phyloP scores from a whole-genome alignment of 495 filamentous ascomycete species.

The Lepraria neglecta region DNA sequence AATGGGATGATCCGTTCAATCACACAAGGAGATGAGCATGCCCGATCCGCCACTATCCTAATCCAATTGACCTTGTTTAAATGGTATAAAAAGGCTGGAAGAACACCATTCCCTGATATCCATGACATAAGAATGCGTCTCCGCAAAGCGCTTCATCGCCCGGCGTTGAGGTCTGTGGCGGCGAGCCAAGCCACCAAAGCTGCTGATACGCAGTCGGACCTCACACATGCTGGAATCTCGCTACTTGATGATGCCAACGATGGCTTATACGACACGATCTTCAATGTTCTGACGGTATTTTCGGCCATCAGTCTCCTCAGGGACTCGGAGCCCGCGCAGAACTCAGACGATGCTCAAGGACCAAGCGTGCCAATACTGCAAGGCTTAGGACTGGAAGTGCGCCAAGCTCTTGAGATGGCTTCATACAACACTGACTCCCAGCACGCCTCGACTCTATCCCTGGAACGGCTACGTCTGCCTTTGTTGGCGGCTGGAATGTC shows the following conservation, averaged over 20 bases:
- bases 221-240: background rate
- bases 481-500: conserved; percentile 17
- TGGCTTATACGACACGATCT: conserved; percentile 1
- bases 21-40: conserved; percentile 36
- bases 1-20: conserved; percentile 40
- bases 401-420: conserved; percentile 6
- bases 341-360: no score
- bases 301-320: background rate
- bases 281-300: conserved; percentile 11
- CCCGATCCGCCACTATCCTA: conserved; percentile 34
- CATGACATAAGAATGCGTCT: conserved; percentile 18
- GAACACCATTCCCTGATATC: background rate
- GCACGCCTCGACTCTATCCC: background rate
- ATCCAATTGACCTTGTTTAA: conserved; percentile 38
- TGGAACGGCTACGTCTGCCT: background rate
- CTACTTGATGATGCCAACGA: background rate
- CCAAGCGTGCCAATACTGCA: background rate
- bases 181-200: background rate
- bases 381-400: conserved; percentile 6
- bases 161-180: conserved; percentile 2
- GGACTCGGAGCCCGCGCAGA: background rate
- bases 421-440: background rate
- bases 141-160: background rate
- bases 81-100: background rate
- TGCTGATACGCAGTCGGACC: background rate